A percentile compares a stretch with the other conserved stretches of the same genome.
phyloP scores from a whole-genome alignment of 2,329 filamentous ascomycete species.

The Alternaria sp. region DNA sequence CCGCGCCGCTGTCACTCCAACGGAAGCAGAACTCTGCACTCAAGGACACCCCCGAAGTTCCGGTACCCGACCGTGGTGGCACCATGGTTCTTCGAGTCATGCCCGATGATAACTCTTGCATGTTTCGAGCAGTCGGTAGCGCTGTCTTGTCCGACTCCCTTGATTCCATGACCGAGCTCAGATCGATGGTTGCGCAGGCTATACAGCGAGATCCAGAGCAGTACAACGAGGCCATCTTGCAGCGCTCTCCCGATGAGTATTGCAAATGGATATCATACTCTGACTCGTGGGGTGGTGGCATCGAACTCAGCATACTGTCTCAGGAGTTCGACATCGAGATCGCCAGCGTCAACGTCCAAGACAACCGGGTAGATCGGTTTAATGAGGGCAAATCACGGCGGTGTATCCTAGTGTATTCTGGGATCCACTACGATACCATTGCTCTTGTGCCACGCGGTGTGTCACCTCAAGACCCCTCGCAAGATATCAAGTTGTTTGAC shows the following conservation, averaged over 20 bases:
- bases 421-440: slow-evolving; percentile 93
- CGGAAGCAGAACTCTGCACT: slow-evolving; percentile 56
- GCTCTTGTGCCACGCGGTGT: slow-evolving; percentile 71
- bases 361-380: slow-evolving; percentile 74
- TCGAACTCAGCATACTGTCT: slow-evolving; percentile 86
- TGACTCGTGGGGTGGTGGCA: slow-evolving; percentile 89
- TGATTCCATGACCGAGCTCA: slow-evolving; percentile 75
- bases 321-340: slow-evolving; percentile 88
- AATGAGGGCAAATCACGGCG: slow-evolving; percentile 74
- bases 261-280: slow-evolving; percentile 81
- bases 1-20: slow-evolving; percentile 52
- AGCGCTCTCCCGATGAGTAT: slow-evolving; percentile 75
- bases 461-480: slow-evolving; percentile 71
- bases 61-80: slow-evolving; percentile 64
- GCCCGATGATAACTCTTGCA: slow-evolving; percentile 95
- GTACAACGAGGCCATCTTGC: slow-evolving; percentile 81
- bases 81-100: slow-evolving; percentile 83
- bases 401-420: slow-evolving; percentile 87
- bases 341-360: slow-evolving; percentile 81
- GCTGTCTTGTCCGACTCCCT: slow-evolving; percentile 73
- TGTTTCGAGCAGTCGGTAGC: slow-evolving; percentile 88
- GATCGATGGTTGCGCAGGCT: slow-evolving; percentile 78
- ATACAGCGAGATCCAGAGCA: slow-evolving; percentile 77
- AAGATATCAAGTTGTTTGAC: slow-evolving; percentile 81
- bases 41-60: slow-evolving; percentile 69